Evolutionary conservation across 129 eudicot species (phyloP).

Genomic region (Escallonia rubra): DNA sequence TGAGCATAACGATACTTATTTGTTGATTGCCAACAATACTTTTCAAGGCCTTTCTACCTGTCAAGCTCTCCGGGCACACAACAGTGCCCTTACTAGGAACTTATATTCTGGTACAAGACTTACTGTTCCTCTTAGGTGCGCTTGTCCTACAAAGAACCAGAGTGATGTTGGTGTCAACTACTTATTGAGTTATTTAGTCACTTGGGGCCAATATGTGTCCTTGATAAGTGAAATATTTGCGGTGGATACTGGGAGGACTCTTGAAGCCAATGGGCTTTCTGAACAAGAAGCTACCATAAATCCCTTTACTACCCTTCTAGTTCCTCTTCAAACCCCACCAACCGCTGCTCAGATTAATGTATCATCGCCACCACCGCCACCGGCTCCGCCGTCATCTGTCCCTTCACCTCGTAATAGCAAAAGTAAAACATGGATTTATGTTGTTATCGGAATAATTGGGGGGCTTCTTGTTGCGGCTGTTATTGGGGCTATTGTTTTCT

Average conservation of each 20-base stretch:
- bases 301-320: slow-evolving; percentile 71
- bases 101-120: slow-evolving; percentile 35
- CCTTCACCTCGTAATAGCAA: slow-evolving; percentile 22
- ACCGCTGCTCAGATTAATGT: slow-evolving; percentile 34
- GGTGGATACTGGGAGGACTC: slow-evolving; percentile 35
- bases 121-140: slow-evolving; percentile 72
- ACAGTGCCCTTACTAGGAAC: slow-evolving; percentile 17
- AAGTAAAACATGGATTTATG: slow-evolving; percentile 51
- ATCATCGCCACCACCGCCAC: slow-evolving; percentile 54
- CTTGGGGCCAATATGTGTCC: slow-evolving; percentile 34
- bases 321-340: slow-evolving; percentile 54
- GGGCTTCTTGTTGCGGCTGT: slow-evolving; percentile 32
- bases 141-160: slow-evolving; percentile 75
- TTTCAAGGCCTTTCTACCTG: slow-evolving; percentile 79
- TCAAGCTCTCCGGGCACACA: slow-evolving; percentile 49
- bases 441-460: slow-evolving; percentile 56
- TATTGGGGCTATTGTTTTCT: slow-evolving; percentile 34
- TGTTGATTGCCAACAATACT: slow-evolving; percentile 47
- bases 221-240: slow-evolving; percentile 45
- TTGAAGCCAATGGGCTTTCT: slow-evolving; percentile 55
- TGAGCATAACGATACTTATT: slow-evolving; percentile 17
- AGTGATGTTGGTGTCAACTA: slow-evolving; percentile 45
- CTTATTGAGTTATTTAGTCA: slow-evolving; percentile 48
- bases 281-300: slow-evolving; percentile 29
- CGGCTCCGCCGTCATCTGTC: slow-evolving; percentile 21